Conservation (phyloP, 768 basidiomycete genomes). For the Naganishia vishniacii region DNA sequence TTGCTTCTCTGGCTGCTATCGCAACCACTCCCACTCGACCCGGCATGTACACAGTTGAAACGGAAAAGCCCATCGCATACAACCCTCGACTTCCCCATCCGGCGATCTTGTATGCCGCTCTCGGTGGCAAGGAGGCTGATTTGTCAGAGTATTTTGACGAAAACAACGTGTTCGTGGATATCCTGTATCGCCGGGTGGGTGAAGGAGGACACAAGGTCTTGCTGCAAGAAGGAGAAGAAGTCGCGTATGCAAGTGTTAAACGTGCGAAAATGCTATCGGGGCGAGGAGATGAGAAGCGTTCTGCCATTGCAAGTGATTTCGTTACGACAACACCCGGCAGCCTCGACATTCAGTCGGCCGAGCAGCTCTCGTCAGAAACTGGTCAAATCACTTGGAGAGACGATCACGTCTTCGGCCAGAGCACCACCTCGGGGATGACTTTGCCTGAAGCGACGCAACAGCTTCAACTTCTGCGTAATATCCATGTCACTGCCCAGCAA, state of each 20-base stretch:
- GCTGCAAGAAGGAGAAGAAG: constrained; percentile 5
- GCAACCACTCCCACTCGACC: background rate
- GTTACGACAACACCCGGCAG: too few species aligned
- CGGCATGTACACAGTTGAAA: background rate
- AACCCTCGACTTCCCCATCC: constrained; percentile 14
- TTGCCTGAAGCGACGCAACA: background rate
- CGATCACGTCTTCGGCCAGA: constrained; percentile 10
- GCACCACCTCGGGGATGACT: constrained; percentile 5
- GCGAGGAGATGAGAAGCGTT: background rate
- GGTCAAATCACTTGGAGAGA: background rate
- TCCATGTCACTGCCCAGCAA: constrained; percentile 10
- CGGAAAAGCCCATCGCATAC: background rate
- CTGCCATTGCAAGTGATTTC: too few species aligned
- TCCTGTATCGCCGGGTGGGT: constrained; percentile 1
- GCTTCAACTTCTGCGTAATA: constrained; percentile 7
- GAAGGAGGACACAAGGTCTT: background rate
- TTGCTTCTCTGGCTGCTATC: background rate
- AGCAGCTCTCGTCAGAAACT: too few species aligned
- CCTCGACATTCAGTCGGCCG: too few species aligned
- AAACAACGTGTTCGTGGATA: constrained; percentile 9
- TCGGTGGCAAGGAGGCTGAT: constrained; percentile 5
- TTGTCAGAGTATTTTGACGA: constrained; percentile 19
- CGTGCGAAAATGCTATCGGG: too few species aligned
- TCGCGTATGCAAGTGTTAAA: background rate
- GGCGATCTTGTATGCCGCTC: background rate